Conservation (phyloP, 768 basidiomycete species). For the Trametes gibbosa region DNA sequence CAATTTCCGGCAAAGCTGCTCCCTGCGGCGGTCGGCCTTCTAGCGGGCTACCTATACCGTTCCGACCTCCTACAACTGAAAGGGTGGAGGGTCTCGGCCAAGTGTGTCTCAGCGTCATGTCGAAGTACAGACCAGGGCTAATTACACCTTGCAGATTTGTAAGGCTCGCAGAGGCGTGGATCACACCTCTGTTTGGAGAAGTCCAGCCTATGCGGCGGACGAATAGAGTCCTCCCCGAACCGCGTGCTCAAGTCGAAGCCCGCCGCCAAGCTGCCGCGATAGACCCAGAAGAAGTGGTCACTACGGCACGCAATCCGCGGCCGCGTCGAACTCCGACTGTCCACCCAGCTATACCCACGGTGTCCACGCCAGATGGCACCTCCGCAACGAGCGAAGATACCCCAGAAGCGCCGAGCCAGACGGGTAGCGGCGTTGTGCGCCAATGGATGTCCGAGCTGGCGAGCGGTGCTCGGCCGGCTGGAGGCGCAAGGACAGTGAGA, state of each 20-base stretch:
- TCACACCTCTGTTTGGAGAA: slow-evolving; percentile 68
- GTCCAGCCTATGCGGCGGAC: slow-evolving; percentile 61
- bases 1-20: slow-evolving; percentile 65
- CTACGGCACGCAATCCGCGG: slow-evolving; percentile 48
- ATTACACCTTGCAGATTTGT: slow-evolving; percentile 34
- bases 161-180: slow-evolving; percentile 48
- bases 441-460: slow-evolving; percentile 71
- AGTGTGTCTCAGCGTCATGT: slow-evolving; percentile 4
- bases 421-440: slow-evolving; percentile 46
- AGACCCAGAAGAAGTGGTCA: slow-evolving; percentile 58
- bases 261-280: slow-evolving; percentile 23
- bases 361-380: slow-evolving; percentile 13
- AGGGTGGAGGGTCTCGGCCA: slow-evolving; percentile 67
- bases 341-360: slow-evolving; percentile 1
- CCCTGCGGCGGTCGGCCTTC: slow-evolving; percentile 60
- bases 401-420: neutral
- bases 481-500: slow-evolving; percentile 40
- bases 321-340: slow-evolving; percentile 2
- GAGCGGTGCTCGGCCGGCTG: slow-evolving; percentile 18
- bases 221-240: slow-evolving; percentile 73
- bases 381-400: neutral
- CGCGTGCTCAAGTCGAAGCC: slow-evolving; percentile 21
- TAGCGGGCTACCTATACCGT: slow-evolving; percentile 77
- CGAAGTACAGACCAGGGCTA: neutral
- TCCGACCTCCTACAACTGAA: slow-evolving; percentile 81